Conservation (phyloP, 2,329 filamentous ascomycete species). For the Xenosphaeropsis pyriputrescens region DNA sequence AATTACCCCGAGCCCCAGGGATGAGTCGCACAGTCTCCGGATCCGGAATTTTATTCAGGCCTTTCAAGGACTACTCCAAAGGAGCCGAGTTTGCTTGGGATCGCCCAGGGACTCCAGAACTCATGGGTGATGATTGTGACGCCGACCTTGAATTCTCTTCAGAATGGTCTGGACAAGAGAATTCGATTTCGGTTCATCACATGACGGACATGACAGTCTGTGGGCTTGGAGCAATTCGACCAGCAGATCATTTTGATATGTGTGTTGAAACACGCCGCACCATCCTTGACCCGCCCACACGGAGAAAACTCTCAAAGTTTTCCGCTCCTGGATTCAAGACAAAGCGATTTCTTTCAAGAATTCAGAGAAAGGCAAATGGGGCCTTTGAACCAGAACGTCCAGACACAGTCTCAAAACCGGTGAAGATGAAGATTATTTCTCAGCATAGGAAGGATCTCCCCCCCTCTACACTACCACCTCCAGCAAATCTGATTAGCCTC, state of each 20-base stretch:
- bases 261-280: slow-evolving; percentile 25
- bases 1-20: slow-evolving; percentile 11
- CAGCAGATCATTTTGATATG: slow-evolving; percentile 49
- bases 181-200: too few species aligned
- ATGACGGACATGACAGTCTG: slow-evolving; percentile 32
- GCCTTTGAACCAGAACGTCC: slow-evolving; percentile 3
- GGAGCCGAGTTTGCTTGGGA: slow-evolving; percentile 5
- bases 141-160: slow-evolving; percentile 18
- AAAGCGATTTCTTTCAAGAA: slow-evolving; percentile 6
- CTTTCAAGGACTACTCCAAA: slow-evolving; percentile 28
- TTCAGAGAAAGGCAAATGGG: slow-evolving; percentile 7
- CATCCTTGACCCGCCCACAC: background rate
- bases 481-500: slow-evolving; percentile 6
- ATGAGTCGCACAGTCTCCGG: slow-evolving; percentile 31
- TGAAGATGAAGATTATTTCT: slow-evolving; percentile 9
- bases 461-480: slow-evolving; percentile 10
- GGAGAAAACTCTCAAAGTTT: slow-evolving; percentile 5
- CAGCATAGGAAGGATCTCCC: slow-evolving; percentile 2
- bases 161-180: slow-evolving; percentile 13
- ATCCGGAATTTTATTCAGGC: slow-evolving; percentile 31
- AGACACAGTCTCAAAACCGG: slow-evolving; percentile 1
- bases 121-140: slow-evolving; percentile 6
- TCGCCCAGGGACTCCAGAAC: slow-evolving; percentile 7
- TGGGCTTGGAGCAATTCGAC: slow-evolving; percentile 41
- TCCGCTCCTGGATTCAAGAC: slow-evolving; percentile 3